phyloP scores from a whole-genome alignment of 495 filamentous ascomycete species.

The Neurospora intermedia region DNA sequence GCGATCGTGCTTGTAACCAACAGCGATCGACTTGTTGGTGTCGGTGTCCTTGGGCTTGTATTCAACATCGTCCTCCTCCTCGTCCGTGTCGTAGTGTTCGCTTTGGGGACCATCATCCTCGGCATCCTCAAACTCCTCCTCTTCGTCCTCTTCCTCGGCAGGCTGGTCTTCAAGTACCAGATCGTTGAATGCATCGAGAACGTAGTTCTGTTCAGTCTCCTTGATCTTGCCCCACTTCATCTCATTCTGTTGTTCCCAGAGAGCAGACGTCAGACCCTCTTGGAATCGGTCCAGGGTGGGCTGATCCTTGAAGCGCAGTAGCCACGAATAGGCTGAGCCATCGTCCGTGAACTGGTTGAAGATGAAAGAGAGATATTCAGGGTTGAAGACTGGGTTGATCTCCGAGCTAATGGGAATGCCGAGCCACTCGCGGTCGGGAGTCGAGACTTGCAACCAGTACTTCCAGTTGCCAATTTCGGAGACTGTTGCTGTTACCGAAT shows the following conservation, averaged over 20 bases:
- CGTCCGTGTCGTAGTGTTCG: constrained; percentile 78
- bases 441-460: constrained; percentile 87
- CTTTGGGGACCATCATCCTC: constrained; percentile 48
- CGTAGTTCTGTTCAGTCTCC: constrained; percentile 85
- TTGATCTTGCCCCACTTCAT: constrained; percentile 89
- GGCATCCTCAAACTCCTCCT: constrained; percentile 52
- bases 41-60: constrained; percentile 65
- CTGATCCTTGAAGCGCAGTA: constrained; percentile 81
- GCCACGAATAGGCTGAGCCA: constrained; percentile 90
- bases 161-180: constrained; percentile 75
- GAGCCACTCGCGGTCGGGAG: constrained; percentile 72
- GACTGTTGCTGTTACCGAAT: constrained; percentile 62
- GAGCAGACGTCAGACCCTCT: constrained; percentile 83
- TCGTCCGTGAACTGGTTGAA: constrained; percentile 92
- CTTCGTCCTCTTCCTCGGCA: constrained; percentile 48
- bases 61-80: constrained; percentile 78
- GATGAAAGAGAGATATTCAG: constrained; percentile 94
- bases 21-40: constrained; percentile 91
- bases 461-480: constrained; percentile 84
- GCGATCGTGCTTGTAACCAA: constrained; percentile 94
- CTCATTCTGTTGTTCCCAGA: constrained; percentile 96
- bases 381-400: constrained; percentile 98
- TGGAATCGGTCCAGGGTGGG: constrained; percentile 78
- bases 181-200: constrained; percentile 92
- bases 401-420: constrained; percentile 77